These are phyloP conservation scores for Pyrenula aspistea DNA, from an alignment of 495 filamentous ascomycete species.

Conservation along the genomic window DNA sequence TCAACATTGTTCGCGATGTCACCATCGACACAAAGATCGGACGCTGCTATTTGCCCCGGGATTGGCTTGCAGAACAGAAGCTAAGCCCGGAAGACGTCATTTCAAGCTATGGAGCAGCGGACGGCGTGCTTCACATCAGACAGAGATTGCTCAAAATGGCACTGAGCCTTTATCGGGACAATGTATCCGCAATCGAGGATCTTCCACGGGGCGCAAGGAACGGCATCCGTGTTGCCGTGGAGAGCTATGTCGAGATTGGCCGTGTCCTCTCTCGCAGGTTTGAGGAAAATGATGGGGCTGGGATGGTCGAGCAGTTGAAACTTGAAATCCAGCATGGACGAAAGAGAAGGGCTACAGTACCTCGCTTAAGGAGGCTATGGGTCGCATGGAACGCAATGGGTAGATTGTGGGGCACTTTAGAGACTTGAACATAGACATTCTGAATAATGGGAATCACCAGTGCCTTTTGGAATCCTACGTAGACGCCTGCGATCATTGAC, in stretches of 20 bases:
- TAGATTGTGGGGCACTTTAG: background rate
- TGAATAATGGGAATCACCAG: too few species aligned
- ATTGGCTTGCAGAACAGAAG: slow-evolving; percentile 44
- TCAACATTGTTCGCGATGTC: slow-evolving; percentile 63
- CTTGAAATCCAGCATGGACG: background rate
- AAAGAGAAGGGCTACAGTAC: background rate
- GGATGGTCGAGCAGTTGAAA: background rate
- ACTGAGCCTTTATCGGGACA: slow-evolving; percentile 36
- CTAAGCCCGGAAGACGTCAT: slow-evolving; percentile 40
- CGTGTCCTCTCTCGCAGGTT: background rate
- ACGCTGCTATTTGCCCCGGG: slow-evolving; percentile 49
- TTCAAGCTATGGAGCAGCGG: slow-evolving; percentile 22
- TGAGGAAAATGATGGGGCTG: background rate
- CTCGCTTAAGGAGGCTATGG: background rate
- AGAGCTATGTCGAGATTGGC: slow-evolving; percentile 67
- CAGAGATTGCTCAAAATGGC: slow-evolving; percentile 40
- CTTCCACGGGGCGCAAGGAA: slow-evolving; percentile 42
- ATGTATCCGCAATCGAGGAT: slow-evolving; percentile 37
- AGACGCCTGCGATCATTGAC: too few species aligned
- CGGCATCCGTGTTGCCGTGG: slow-evolving; percentile 52
- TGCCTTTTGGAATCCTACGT: too few species aligned
- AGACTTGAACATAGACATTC: too few species aligned
- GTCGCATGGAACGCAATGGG: background rate
- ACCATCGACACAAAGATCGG: slow-evolving; percentile 44
- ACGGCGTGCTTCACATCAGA: slow-evolving; percentile 30